Evolutionary conservation across 202 grass and related monocot genomes (phyloP).

Genomic region (Dendrocalamus latiflorus): DNA sequence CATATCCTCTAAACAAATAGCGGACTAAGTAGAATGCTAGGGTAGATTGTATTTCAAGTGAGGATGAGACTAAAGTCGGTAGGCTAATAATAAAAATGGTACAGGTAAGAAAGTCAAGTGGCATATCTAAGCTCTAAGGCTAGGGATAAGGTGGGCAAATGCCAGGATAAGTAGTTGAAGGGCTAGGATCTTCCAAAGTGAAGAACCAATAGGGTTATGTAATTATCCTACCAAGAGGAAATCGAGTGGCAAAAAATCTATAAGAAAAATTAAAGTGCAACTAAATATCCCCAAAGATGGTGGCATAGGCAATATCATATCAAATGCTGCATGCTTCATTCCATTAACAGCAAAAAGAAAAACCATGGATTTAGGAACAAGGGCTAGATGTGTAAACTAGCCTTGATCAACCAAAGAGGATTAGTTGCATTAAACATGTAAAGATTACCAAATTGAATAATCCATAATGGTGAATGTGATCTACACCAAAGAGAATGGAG

Average conservation of each 20-base stretch:
- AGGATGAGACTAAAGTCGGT: background rate
- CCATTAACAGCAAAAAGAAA: background rate
- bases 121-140: background rate
- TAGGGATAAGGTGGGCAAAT: too few relatives aligned
- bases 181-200: background rate
- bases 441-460: too few relatives aligned
- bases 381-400: too few relatives aligned
- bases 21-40: background rate
- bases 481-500: too few relatives aligned
- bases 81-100: background rate
- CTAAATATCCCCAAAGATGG: background rate
- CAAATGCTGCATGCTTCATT: background rate
- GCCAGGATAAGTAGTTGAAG: background rate
- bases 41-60: background rate
- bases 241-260: background rate
- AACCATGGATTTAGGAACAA: too few relatives aligned
- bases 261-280: background rate
- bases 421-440: too few relatives aligned
- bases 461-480: too few relatives aligned
- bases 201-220: background rate
- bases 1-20: background rate
- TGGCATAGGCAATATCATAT: background rate
- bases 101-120: background rate
- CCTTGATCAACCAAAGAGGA: too few relatives aligned
- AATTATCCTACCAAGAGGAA: background rate